These are phyloP conservation scores for Escallonia herrerae DNA, from an alignment of 129 eudicot species.

Conservation along the genomic window DNA sequence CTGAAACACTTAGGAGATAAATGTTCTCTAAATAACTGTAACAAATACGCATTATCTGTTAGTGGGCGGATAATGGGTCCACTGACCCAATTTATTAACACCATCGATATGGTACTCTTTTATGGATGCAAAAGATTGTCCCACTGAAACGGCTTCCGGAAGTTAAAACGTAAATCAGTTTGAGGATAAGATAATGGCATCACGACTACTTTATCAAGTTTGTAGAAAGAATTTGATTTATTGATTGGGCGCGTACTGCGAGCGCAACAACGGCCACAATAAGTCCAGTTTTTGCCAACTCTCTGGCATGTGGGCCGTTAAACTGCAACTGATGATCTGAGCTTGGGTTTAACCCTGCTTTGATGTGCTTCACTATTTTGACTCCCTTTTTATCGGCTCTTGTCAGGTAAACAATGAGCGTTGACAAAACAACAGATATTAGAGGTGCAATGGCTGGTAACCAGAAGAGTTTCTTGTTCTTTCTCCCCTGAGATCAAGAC, in stretches of 20 bases:
- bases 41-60: too few species aligned
- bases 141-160: slow-evolving; percentile 86
- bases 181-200: slow-evolving; percentile 12
- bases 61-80: too few species aligned
- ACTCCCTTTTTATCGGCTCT: slow-evolving; percentile 73
- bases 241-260: slow-evolving; percentile 19
- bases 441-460: slow-evolving; percentile 90
- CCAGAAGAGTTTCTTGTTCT: slow-evolving; percentile 74
- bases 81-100: too few species aligned
- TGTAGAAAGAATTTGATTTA: not conserved
- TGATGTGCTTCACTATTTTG: slow-evolving; percentile 54
- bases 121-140: slow-evolving; percentile 68
- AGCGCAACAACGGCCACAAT: slow-evolving; percentile 48
- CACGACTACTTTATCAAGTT: not conserved
- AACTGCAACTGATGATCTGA: slow-evolving; percentile 42
- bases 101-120: slow-evolving; percentile 72
- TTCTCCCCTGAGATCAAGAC: slow-evolving; percentile 43
- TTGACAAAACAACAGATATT: slow-evolving; percentile 63
- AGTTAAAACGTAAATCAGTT: not conserved
- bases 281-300: slow-evolving; percentile 40
- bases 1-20: too few species aligned
- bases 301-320: slow-evolving; percentile 42
- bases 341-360: slow-evolving; percentile 49
- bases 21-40: too few species aligned
- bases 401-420: slow-evolving; percentile 58